phyloP scores from a whole-genome alignment of 345 rosid species.

The Schrenkiella parvula region DNA sequence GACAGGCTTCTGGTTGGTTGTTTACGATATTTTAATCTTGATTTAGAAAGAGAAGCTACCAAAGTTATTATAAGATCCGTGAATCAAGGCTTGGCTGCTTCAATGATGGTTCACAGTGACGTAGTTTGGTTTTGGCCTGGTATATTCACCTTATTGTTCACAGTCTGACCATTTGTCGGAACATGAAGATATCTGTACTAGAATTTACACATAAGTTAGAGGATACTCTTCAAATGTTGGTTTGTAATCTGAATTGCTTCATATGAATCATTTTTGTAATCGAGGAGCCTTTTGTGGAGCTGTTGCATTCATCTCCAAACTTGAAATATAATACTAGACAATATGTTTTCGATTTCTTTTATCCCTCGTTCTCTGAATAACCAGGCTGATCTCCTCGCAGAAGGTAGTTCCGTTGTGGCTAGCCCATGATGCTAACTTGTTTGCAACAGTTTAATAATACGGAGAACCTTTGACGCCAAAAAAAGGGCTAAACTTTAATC shows the following conservation, averaged over 20 bases:
- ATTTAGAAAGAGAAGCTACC: neutral
- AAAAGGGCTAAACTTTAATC: no score
- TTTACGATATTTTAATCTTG: neutral
- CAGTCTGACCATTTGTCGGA: neutral
- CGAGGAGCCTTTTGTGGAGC: neutral
- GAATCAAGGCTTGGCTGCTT: constrained; percentile 1
- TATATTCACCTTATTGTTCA: neutral
- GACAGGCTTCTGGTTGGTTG: constrained; percentile 18
- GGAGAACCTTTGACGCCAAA: no score
- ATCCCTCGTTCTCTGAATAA: no score
- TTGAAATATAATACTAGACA: neutral
- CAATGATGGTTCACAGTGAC: neutral
- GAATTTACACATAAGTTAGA: neutral
- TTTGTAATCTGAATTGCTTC: neutral
- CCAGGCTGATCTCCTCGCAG: no score
- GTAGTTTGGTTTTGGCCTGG: constrained; percentile 9
- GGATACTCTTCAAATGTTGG: neutral
- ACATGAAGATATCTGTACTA: neutral
- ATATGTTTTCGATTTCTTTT: neutral
- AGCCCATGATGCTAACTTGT: no score
- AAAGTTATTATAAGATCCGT: neutral
- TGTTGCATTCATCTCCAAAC: neutral
- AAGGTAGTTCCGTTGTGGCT: no score
- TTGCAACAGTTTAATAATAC: no score
- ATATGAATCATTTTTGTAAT: neutral